Evolutionary conservation across 345 rosid genomes (phyloP), one percentile per base, ranked within the genome.

Genomic region (Limnanthes douglasii): DNA sequence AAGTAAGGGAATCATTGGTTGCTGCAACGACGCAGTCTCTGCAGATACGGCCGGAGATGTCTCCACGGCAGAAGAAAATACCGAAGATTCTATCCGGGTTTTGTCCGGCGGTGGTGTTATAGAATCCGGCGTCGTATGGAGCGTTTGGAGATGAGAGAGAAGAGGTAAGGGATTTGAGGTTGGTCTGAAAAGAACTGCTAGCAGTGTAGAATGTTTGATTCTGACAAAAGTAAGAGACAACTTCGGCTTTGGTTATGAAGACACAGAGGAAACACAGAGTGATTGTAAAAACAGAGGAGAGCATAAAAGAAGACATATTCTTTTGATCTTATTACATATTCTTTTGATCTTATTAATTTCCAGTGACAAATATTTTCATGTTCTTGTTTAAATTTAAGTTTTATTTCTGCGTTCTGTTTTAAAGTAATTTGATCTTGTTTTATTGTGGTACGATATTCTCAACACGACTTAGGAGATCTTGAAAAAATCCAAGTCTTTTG

Each of bases 11-110:
- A 11, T 45, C 38, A 4, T 12, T 6, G 19, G 49, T 26, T 0
- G 70, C 64, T 0, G 11, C 8, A 0, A 25, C 11, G 16, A 59
- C 32, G 19, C 64, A 68, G 11, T 41, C 13, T 11, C 18, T 39
- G 46, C 71, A 69, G 1, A 2, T 18, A 5, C 8, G 15, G 6
- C 34, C 2, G 27, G 36, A 2, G 5, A 16, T 13, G 26, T 66
- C 68, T 0, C 64, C 68, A 0, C 61, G 68, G 49, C 68, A 66
- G 22, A 66, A 61, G 31, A 43, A 66, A 25, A 57, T 51, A 37
- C 58, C 53, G 31, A 48, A 32, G 41, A 18, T 30, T 1, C 4
- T 27, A 28, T 27, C 32, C 13, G 48, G 14, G 34, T 15, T 37
- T 3, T 8, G 15, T 7, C 68, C 65, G 0, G 36, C 25, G 6